Evolutionary conservation across 2,329 filamentous ascomycete species (phyloP).

Genomic region (Tolypocladium inflatum): DNA sequence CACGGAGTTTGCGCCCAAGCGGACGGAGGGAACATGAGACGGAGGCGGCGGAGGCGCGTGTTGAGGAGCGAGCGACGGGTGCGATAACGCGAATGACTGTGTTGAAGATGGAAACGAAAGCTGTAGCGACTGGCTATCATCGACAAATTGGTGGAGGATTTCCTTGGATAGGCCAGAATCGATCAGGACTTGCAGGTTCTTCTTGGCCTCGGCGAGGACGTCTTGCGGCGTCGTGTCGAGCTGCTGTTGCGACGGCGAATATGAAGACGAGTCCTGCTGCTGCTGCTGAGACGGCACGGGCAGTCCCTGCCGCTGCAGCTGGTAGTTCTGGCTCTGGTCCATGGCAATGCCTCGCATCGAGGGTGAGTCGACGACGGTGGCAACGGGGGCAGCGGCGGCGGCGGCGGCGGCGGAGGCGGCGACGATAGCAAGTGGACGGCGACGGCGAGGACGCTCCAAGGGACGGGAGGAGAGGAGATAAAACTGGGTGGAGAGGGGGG

Average conservation of each 20-base stretch:
- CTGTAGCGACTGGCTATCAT: conserved; percentile 24
- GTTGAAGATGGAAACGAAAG: conserved; percentile 13
- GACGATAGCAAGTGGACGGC: conserved; percentile 3
- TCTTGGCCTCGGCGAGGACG: conserved; percentile 33
- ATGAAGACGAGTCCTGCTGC: conserved; percentile 9
- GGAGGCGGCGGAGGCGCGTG: conserved; percentile 17
- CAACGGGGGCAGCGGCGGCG: no score
- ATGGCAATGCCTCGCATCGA: conserved; percentile 20
- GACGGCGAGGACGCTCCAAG: not conserved
- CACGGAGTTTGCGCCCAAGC: conserved; percentile 9
- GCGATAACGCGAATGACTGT: conserved; percentile 7
- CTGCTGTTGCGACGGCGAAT: conserved; percentile 12
- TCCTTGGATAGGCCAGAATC: conserved; percentile 35
- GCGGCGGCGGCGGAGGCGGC: not conserved
- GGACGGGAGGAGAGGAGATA: conserved; percentile 4
- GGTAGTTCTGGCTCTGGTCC: conserved; percentile 20
- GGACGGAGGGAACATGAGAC: conserved; percentile 11
- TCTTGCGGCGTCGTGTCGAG: conserved; percentile 29
- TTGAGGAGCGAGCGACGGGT: conserved; percentile 11
- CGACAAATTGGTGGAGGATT: conserved; percentile 30
- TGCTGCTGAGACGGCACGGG: conserved; percentile 10
- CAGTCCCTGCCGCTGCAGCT: conserved; percentile 15
- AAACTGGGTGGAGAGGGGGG: conserved; percentile 1
- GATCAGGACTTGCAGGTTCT: conserved; percentile 35
- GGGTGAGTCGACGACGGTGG: conserved; percentile 8